Conservation (phyloP, 345 rosid genomes). For the Murraya paniculata region DNA sequence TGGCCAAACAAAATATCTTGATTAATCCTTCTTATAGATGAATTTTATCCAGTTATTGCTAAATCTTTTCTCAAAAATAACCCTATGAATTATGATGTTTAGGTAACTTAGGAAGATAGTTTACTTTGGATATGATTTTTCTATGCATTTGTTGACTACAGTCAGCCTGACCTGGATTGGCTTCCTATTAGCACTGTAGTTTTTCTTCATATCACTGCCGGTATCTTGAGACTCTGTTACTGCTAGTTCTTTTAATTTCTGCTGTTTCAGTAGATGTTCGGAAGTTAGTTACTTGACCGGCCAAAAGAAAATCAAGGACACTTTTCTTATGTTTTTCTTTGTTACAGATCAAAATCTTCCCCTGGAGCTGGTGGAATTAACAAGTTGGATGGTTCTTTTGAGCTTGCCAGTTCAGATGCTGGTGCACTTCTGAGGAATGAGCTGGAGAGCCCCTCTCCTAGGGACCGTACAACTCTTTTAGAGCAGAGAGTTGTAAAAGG, state of each 20-base stretch:
- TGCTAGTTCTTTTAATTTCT: not conserved
- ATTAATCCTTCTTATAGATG: not conserved
- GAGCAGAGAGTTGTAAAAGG: conserved; percentile 65
- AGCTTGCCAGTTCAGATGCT: conserved; percentile 62
- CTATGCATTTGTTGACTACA: not conserved
- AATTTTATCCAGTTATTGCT: not conserved
- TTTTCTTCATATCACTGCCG: not conserved
- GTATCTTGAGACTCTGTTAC: not conserved
- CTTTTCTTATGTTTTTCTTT: conserved; percentile 11
- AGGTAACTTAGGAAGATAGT: not conserved
- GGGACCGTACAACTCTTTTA: conserved; percentile 44
- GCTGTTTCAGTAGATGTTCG: not conserved
- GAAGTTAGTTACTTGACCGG: not conserved
- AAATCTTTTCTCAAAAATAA: not conserved
- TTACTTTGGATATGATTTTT: not conserved
- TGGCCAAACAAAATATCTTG: not conserved
- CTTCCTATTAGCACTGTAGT: not conserved
- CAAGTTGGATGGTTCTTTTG: conserved; percentile 59
- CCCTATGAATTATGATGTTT: not conserved
- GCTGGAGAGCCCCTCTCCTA: conserved; percentile 49
- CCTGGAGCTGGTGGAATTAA: conserved; percentile 53
- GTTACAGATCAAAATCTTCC: conserved; percentile 70
- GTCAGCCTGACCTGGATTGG: not conserved
- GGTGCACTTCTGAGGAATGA: conserved; percentile 53
- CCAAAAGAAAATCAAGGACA: not conserved